A percentile compares a stretch with the other conserved stretches of the same genome.
phyloP scores from a whole-genome alignment of 2,329 filamentous ascomycete genomes.

The Aphanocladium album region DNA sequence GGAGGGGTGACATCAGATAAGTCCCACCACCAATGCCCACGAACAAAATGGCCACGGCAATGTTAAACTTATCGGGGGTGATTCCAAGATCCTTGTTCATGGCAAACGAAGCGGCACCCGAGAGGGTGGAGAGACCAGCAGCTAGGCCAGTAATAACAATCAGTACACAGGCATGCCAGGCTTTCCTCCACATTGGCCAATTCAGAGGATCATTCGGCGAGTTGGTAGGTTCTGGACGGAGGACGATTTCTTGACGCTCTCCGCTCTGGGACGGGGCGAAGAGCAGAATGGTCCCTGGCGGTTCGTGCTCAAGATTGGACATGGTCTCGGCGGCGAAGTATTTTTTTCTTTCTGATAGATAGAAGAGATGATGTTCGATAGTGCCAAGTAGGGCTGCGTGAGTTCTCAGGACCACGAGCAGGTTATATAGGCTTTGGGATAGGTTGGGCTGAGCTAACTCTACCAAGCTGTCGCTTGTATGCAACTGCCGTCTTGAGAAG shows the following conservation, averaged over 20 bases:
- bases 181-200: constrained; percentile 43
- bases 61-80: constrained; percentile 48
- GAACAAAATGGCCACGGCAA: constrained; percentile 52
- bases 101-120: constrained; percentile 45
- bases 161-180: constrained; percentile 47
- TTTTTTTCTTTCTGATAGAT: background rate
- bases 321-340: background rate
- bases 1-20: constrained; percentile 46
- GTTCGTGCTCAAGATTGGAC: background rate
- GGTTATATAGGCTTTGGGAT: background rate
- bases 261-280: background rate
- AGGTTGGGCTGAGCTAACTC: background rate
- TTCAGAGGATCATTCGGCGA: constrained; percentile 50
- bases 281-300: constrained; percentile 1
- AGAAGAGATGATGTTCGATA: background rate
- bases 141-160: constrained; percentile 50
- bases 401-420: background rate
- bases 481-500: background rate
- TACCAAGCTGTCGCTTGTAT: background rate
- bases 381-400: background rate
- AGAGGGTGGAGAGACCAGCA: constrained; percentile 52
- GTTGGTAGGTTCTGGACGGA: constrained; percentile 48
- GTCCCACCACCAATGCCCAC: constrained; percentile 52
- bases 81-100: constrained; percentile 47
- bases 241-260: constrained; percentile 39